Conservation (phyloP, 2,329 filamentous ascomycete species). For the Bipolaris bicolor region DNA sequence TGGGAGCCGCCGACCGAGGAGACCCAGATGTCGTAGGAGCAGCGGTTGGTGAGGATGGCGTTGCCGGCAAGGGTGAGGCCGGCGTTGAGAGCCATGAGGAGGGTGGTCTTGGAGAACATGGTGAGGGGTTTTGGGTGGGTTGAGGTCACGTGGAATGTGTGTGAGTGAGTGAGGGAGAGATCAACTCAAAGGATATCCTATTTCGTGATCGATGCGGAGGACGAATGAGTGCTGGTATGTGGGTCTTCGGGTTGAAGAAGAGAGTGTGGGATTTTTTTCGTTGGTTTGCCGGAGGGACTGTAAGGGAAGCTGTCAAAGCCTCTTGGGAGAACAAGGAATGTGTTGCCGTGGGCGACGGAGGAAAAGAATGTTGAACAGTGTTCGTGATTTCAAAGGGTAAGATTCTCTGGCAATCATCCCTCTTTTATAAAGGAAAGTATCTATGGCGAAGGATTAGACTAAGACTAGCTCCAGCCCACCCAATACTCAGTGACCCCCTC, state of each 20-base stretch:
- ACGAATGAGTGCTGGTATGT: constrained; percentile 5
- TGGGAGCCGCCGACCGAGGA: constrained; percentile 27
- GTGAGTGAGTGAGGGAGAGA: background rate
- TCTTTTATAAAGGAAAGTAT: background rate
- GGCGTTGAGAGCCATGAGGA: constrained; percentile 26
- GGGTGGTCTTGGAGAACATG: constrained; percentile 28
- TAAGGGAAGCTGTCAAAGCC: constrained; percentile 15
- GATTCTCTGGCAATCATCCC: too few species aligned
- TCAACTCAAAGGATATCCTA: constrained; percentile 2
- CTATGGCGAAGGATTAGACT: background rate
- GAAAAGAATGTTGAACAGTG: constrained; percentile 1
- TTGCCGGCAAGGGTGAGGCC: constrained; percentile 29
- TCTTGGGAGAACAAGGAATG: constrained; percentile 1
- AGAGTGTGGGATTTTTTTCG: constrained; percentile 3
- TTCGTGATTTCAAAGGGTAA: background rate
- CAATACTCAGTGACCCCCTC: background rate
- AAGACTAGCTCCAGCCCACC: background rate
- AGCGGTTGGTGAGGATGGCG: constrained; percentile 34
- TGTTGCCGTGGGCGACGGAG: constrained; percentile 4
- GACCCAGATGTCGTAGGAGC: constrained; percentile 36
- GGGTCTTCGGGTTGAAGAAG: constrained; percentile 10
- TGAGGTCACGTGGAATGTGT: background rate
- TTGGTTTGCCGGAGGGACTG: constrained; percentile 9
- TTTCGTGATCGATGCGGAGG: background rate
- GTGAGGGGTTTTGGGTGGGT: constrained; percentile 13